Evolutionary conservation across 306 rosid species (phyloP).

Genomic region (Rubus idaeus): DNA sequence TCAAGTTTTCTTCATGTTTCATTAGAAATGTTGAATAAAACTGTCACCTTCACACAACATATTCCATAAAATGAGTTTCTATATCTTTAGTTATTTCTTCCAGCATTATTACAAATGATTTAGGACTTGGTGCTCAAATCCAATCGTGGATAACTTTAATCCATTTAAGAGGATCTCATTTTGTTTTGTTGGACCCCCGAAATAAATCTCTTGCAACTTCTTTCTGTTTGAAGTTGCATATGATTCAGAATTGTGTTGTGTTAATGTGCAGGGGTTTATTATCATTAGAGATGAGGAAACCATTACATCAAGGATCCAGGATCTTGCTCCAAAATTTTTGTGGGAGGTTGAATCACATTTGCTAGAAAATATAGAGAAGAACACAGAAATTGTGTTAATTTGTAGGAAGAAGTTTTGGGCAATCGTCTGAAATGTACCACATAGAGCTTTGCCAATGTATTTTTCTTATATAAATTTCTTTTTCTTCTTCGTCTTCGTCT

Average conservation of each 20-base stretch:
- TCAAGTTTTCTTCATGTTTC: neutral
- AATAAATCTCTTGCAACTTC: neutral
- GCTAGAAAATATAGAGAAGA: slow-evolving; percentile 69
- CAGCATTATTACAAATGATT: neutral
- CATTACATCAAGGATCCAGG: slow-evolving; percentile 56
- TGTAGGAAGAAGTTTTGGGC: slow-evolving; percentile 97
- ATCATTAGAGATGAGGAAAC: slow-evolving; percentile 71
- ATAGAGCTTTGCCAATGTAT: neutral
- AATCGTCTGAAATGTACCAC: slow-evolving; percentile 32
- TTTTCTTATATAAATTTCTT: slow-evolving; percentile 3
- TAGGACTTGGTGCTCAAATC: neutral
- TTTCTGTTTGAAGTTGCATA: neutral
- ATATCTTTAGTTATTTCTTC: neutral
- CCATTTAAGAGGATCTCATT: neutral
- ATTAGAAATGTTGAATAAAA: neutral
- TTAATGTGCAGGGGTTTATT: slow-evolving; percentile 64
- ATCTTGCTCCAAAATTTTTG: slow-evolving; percentile 60
- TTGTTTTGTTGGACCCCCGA: neutral
- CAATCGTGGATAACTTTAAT: neutral
- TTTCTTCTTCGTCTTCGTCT: neutral
- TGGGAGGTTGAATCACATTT: slow-evolving; percentile 70
- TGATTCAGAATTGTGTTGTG: neutral
- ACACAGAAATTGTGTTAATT: slow-evolving; percentile 59
- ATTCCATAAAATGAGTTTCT: neutral
- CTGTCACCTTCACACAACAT: neutral